Evolutionary conservation across 495 filamentous ascomycete genomes (phyloP), one percentile per base, ranked within the genome.

Genomic region (Penicillium goetzii): DNA sequence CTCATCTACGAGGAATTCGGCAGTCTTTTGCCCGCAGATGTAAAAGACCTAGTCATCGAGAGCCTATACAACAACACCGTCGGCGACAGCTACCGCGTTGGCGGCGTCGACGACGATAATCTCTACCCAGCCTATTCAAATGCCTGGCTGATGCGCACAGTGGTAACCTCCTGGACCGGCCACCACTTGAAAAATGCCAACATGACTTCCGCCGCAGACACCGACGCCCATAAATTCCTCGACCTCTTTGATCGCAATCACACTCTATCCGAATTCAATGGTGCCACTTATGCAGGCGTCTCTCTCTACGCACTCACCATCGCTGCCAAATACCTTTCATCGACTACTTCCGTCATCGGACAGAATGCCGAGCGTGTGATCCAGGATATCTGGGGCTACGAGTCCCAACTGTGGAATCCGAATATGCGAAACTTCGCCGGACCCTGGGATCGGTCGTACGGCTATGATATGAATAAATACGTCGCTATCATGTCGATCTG

Each of bases 391-490:
- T 79, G 76, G 76, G 63, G 75, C 32, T 62, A 71, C 10, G 63
- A 74, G 23, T 63, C 70, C 0, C 33, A 68, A 33, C 67, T 81
- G 12, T 81, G 74, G 56, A 74, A 79, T 38, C 68, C 78, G 1
- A 62, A 76, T 23, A 38, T 81, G 56, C 70, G 72, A 38, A 81
- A 81, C 36, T 41, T 79, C 26, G 78, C 77, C 30, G 78, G 78
- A 4, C 78, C 78, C 0, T 81, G 78, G 78, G 78, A 81, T 47
- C 72, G 78, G 4, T 71, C 72, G 0, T 81, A 81, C 59, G 78
- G 78, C 0, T 79, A 74, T 59, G 72, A 81, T 49, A 81, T 81
- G 78, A 78, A 76, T 17, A 58, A 68, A 14, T 81, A 81, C 62
- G 67, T 75, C 0, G 73, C 67, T 49, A 70, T 80, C 30, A 67